phyloP scores from a whole-genome alignment of 768 basidiomycete genomes.

The Xanthoconium purpureum region DNA sequence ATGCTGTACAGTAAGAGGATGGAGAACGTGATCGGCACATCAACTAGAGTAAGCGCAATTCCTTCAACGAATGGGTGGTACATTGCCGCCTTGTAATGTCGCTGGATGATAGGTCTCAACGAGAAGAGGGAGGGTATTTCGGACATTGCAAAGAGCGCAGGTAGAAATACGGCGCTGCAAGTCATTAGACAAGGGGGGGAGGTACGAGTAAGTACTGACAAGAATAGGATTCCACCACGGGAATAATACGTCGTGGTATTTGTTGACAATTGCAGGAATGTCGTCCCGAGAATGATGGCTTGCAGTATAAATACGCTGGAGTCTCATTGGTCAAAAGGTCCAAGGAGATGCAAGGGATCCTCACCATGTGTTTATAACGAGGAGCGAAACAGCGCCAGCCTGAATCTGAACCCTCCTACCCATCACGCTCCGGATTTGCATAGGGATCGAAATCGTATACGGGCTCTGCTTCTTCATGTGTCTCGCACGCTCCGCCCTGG shows the following conservation, averaged over 20 bases:
- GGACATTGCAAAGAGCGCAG: constrained; percentile 57
- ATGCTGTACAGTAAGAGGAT: constrained; percentile 36
- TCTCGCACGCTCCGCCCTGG: constrained; percentile 50
- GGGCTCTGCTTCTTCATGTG: constrained; percentile 42
- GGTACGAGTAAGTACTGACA: constrained; percentile 40
- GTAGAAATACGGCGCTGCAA: constrained; percentile 53
- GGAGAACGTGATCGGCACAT: constrained; percentile 41
- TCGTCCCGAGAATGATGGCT: constrained; percentile 36
- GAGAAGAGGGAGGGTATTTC: constrained; percentile 50
- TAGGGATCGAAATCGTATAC: constrained; percentile 47
- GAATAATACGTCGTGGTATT: constrained; percentile 41
- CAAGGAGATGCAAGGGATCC: neutral
- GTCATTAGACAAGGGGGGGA: neutral
- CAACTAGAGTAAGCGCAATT: constrained; percentile 46
- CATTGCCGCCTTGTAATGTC: constrained; percentile 46
- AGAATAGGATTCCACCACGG: constrained; percentile 82
- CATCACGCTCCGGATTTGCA: constrained; percentile 48
- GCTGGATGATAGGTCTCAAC: constrained; percentile 43
- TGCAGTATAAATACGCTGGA: constrained; percentile 39
- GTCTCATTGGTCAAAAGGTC: neutral
- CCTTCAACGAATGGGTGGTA: constrained; percentile 50
- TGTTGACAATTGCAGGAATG: constrained; percentile 44
- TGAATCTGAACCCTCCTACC: constrained; percentile 46
- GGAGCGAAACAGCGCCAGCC: constrained; percentile 36
- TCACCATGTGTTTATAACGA: constrained; percentile 31